Evolutionary conservation across 768 basidiomycete species (phyloP), one percentile per base, ranked within the genome.

Genomic region (Butyriboletus loyo): DNA sequence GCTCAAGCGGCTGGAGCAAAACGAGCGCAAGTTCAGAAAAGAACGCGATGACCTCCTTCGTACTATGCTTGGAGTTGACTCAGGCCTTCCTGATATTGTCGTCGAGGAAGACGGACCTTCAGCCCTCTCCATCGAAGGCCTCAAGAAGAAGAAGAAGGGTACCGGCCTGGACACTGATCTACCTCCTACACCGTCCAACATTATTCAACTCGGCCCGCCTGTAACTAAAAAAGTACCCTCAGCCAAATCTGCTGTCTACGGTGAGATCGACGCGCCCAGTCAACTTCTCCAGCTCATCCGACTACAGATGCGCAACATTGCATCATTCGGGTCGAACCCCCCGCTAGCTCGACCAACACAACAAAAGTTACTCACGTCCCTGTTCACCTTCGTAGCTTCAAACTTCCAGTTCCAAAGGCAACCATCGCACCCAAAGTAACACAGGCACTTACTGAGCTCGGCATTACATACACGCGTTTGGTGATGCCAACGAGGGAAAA

Each of bases 401-500:
- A 92, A 67, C 76, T 97, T 25, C 87, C 92, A 1, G 69, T 76
- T 31, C 89, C 92, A 15, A 96, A 93, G 66, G 75, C 85, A 5
- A 78, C 84, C 35, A 76, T 86, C 22, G 80, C 84, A 3, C 83
- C 84, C 15, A 92, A 93, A 64, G 82, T 98, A 60, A 77, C 84
- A 9, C 84, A 87, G 53, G 79, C 86, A 14, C 78, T 98, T 15
- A 66, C 77, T 7, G 94, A 98, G 70, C 77, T 95, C 11, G 86
- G 87, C 14, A 73, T 97, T 11, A 78, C 79, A 15, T 76, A 84
- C 50, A 79, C 79, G 15, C 83, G 88, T 11, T 79, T 99, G 45
- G 89, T 96, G 54, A 98, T 98, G 93, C 97, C 97, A 17, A 98
- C 97, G 3, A 79, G 84, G 35, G 84, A 85, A 24, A 97, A 93